Base-by-base conservation (phyloP, 345 rosid species). In the Sapria himalayana region DNA sequence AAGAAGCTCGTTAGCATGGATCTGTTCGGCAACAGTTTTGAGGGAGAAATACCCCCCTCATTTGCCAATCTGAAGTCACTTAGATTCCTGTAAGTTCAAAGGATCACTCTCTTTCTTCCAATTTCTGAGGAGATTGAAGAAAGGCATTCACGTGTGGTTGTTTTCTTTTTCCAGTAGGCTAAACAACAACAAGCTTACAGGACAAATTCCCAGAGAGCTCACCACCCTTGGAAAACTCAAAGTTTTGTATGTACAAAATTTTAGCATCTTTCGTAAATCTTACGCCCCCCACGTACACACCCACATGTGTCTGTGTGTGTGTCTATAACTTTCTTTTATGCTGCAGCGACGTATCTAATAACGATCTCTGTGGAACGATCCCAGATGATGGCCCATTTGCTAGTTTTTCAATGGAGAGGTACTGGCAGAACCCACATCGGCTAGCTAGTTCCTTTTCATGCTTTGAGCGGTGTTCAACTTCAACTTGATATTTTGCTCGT, bases 381-480 rank as follows among this genome's bases (percentile, higher is more conserved):
- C 85, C 85, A 1, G 78, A 70, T 7, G 80, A 72, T 52, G 85
- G 85, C 19, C 81, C 85, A 20, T 76, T 76, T 15, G 7, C 48
- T 15, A 72, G 52, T 43, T 76, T 72, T 54, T 61, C 73, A 1
- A 49, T 72, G 65, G 65, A 59, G 41, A 72, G 85, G 81, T 76
- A 59, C 7, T 13, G 22, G n/a, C 27, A 16, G 37, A 32, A 39
- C 6, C 5, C 6, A 46, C 4, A n/a, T 4, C 1, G n/a, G n/a
- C n/a, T n/a, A n/a, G n/a, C n/a, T n/a, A n/a, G n/a, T n/a, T n/a
- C n/a, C n/a, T n/a, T n/a, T n/a, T n/a, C n/a, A n/a, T n/a, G n/a
- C n/a, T 13, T 4, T 6, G 15, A 14, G 4, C 39, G 15, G 39
- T 17, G 15, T 13, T 36, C 19, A 17, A 9, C 18, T 36, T 14